Evolutionary conservation across 306 rosid species (phyloP).

Genomic region (Delonix regia): DNA sequence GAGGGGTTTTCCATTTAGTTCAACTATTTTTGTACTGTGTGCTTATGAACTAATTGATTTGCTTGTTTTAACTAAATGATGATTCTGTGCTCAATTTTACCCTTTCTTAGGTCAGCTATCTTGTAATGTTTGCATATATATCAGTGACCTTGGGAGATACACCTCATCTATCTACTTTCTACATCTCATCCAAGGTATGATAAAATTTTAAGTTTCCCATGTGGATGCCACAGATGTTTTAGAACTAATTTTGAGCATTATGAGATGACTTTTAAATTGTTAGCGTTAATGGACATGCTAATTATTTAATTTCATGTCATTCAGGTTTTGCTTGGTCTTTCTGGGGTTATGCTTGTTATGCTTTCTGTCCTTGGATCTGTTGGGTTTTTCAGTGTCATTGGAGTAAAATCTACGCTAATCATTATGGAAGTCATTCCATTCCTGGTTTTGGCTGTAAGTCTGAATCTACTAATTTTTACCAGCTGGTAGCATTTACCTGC

Average conservation of each 20-base stretch:
- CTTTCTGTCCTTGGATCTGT: constrained; percentile 93
- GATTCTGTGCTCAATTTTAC: constrained; percentile 28
- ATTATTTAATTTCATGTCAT: constrained; percentile 34
- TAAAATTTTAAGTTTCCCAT: constrained; percentile 18
- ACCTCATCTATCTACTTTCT: constrained; percentile 63
- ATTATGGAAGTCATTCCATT: constrained; percentile 99
- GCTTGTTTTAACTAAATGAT: constrained; percentile 17
- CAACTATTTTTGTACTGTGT: constrained; percentile 6
- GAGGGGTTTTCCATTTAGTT: constrained; percentile 10
- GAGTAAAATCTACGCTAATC: constrained; percentile 91
- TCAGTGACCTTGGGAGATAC: constrained; percentile 89
- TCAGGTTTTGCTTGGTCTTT: constrained; percentile 92
- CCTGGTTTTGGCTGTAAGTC: constrained; percentile 91
- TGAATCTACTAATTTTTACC: constrained; percentile 11
- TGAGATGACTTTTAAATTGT: constrained; percentile 9
- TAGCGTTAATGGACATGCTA: constrained; percentile 23
- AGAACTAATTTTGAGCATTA: constrained; percentile 8
- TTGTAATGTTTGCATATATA: constrained; percentile 93
- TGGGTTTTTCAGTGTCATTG: constrained; percentile 94
- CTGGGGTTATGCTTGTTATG: constrained; percentile 87
- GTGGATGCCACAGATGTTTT: neutral
- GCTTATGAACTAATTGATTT: constrained; percentile 26
- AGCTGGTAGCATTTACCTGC: neutral
- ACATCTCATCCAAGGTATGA: constrained; percentile 85
- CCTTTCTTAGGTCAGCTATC: constrained; percentile 82